These are phyloP conservation scores for Asterella californica DNA, from an alignment of 225 moss, liverwort and hornwort genomes.

Conservation along the genomic window DNA sequence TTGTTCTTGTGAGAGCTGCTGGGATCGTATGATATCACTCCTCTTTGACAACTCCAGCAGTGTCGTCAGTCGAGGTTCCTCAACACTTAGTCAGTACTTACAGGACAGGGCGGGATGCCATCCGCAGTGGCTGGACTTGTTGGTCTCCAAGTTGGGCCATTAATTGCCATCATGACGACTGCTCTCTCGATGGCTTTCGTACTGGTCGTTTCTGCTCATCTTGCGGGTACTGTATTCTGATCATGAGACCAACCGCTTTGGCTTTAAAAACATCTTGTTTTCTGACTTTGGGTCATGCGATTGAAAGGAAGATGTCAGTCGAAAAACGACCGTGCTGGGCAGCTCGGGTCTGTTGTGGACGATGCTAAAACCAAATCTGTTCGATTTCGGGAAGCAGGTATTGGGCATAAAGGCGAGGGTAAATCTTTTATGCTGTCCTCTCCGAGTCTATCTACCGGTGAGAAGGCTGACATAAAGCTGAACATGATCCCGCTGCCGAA, in stretches of 20 bases:
- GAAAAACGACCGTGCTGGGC: background rate
- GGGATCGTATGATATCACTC: background rate
- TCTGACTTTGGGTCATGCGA: background rate
- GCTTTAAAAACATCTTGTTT: background rate
- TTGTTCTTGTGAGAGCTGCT: background rate
- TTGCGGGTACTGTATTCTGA: background rate
- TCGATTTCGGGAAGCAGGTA: background rate
- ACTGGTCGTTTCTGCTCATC: background rate
- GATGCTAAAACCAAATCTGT: background rate
- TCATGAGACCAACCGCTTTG: background rate
- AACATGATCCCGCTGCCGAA: background rate
- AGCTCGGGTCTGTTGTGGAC: background rate
- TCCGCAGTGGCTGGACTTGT: background rate
- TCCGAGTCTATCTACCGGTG: background rate
- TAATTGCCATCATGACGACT: background rate
- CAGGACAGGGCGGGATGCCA: background rate
- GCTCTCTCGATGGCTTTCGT: background rate
- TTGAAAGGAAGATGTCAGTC: background rate
- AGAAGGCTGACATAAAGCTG: background rate
- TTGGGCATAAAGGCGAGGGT: background rate
- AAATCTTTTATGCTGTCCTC: background rate
- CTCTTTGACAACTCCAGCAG: background rate
- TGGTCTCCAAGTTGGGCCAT: background rate
- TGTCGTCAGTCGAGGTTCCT: background rate
- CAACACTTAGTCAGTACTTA: no score